Evolutionary conservation across 805 yeast species (phyloP), one percentile per base, ranked within the genome.

Genomic region (Saturnispora saitoi): DNA sequence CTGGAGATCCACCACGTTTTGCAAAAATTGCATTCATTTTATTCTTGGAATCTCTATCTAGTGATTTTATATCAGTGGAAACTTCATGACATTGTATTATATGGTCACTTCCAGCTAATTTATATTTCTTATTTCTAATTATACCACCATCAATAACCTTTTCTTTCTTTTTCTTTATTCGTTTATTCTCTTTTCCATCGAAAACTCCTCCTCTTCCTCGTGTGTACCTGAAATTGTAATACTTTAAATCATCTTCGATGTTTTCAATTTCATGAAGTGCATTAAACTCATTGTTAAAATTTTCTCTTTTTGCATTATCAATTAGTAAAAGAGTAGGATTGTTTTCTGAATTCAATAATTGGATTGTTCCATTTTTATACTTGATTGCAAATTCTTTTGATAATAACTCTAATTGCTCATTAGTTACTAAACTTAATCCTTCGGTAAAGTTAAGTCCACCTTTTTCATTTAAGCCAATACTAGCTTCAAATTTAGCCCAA

Each of bases 131-230:
- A 22, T 53, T 49, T 29, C 54, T 46, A 14, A 22, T 14, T 8
- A 53, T 53, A 7, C 56, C 56, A 2, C 48, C 50, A 10, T 39
- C 15, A n/a, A 47, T 42, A 4, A 29, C 36, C 24, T 45, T 45
- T 4, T 17, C 22, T 12, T 31, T 19, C 3, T 47, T 39, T 28
- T 45, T 51, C 15, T 10, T 42, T 6, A 53, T 39, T 8, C 32
- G 17, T 15, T 34, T 31, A 15, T 48, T 42, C 15, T 53, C 56
- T 2, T 42, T 42, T 4, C 41, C 50, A n/a, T 28, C 31, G 30
- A 48, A 51, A 3, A 53, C 43, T 15, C 56, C 56, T 3, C 56
- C 56, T 12, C 56, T 36, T 3, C 56, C 56, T 40, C 52, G 30
- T 1, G 56, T 53, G 37, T 45, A 45, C 7, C 34, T 40, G 11